A percentile compares a stretch with the other conserved stretches of the same genome.
These are phyloP conservation scores for Scytalidium sp. DNA, from an alignment of 2,329 filamentous ascomycete genomes.

Conservation along the genomic window DNA sequence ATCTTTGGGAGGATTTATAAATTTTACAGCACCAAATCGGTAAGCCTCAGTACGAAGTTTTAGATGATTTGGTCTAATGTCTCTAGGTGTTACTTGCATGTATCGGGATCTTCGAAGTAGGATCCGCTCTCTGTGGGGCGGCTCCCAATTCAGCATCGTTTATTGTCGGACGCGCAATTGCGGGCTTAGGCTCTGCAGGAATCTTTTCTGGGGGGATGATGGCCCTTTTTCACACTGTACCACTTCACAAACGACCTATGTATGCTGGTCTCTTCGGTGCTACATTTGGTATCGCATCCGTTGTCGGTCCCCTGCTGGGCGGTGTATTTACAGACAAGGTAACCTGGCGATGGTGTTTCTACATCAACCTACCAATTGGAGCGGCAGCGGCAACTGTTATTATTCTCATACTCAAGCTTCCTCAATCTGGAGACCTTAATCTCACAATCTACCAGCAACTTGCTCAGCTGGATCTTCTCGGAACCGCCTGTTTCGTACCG, in stretches of 20 bases:
- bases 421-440: slow-evolving; percentile 13
- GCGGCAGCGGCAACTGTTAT: slow-evolving; percentile 19
- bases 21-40: slow-evolving; percentile 13
- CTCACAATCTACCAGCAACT: slow-evolving; percentile 36
- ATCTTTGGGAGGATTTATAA: slow-evolving; percentile 17
- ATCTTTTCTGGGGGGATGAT: slow-evolving; percentile 24
- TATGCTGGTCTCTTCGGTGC: slow-evolving; percentile 21
- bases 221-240: slow-evolving; percentile 5
- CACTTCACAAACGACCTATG: slow-evolving; percentile 13
- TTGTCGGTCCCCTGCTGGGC: slow-evolving; percentile 27
- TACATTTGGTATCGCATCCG: slow-evolving; percentile 15
- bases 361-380: slow-evolving; percentile 38
- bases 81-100: background rate
- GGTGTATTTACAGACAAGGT: slow-evolving; percentile 31
- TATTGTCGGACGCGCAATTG: slow-evolving; percentile 23
- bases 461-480: slow-evolving; percentile 28
- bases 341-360: slow-evolving; percentile 33
- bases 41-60: slow-evolving; percentile 2
- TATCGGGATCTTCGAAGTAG: slow-evolving; percentile 21
- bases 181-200: slow-evolving; percentile 21
- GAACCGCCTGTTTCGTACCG: slow-evolving; percentile 22
- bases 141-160: slow-evolving; percentile 21
- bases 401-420: slow-evolving; percentile 30
- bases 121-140: slow-evolving; percentile 19
- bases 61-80: slow-evolving; percentile 15